Percentiles rank a stretch among this genome's conserved stretches.
Evolutionary conservation across 176 grass and related monocot genomes (phyloP).

Genomic region (Bromus sterilis): DNA sequence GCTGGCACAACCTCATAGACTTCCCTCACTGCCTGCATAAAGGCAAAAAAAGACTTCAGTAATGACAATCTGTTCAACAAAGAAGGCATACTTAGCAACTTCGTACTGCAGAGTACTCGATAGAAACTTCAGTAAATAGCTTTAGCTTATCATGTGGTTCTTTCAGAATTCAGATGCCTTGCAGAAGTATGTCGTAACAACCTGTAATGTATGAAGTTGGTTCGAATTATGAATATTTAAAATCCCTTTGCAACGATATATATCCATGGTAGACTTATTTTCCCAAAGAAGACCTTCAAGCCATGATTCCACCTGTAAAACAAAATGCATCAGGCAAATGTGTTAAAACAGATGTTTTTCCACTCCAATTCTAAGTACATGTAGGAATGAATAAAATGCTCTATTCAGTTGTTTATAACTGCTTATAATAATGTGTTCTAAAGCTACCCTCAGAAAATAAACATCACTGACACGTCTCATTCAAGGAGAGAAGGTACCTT

Average conservation of each 20-base stretch:
- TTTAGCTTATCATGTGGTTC: conserved; percentile 7
- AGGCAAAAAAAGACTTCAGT: conserved; percentile 6
- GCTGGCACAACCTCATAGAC: conserved; percentile 82
- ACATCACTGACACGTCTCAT: background rate
- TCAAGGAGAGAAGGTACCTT: conserved; percentile 52
- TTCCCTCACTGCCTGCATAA: conserved; percentile 90
- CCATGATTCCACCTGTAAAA: conserved; percentile 65
- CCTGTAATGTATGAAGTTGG: conserved; percentile 90
- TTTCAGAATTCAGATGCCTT: conserved; percentile 9
- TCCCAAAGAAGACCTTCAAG: conserved; percentile 99
- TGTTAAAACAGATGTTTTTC: background rate
- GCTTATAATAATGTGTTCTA: background rate
- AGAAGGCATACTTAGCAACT: background rate
- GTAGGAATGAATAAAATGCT: background rate
- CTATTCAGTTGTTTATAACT: background rate
- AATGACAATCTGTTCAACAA: background rate
- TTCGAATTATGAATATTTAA: conserved; percentile 64
- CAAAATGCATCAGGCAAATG: background rate
- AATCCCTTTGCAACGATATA: conserved; percentile 95
- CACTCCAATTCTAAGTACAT: background rate
- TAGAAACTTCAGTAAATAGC: background rate
- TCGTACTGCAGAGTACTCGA: background rate
- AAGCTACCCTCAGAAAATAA: background rate
- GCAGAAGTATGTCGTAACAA: conserved; percentile 32
- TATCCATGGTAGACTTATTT: conserved; percentile 62